Evolutionary conservation across 805 yeast genomes (phyloP), one percentile per base, ranked within the genome.

Genomic region (Saturnispora saitoi): DNA sequence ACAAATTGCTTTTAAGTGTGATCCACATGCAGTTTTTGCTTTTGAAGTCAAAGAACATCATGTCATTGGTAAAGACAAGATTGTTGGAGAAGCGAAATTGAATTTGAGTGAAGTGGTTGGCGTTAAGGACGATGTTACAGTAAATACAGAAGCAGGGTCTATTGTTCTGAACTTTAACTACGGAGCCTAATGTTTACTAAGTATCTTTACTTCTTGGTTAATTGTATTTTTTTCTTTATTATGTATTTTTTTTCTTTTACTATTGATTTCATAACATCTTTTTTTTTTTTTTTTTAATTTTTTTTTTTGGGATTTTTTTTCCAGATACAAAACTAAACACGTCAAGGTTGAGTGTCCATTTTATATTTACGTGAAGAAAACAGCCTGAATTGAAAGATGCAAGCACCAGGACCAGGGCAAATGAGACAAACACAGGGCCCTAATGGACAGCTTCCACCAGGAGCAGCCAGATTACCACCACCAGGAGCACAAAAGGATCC

Each of bases 41-140:
- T 77, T 91, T 58, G 71, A 72, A 37, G 77, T 86, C 26, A 70
- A 78, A 38, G 78, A 81, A 31, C 84, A 78, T 58, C 93, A 86
- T 61, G 75, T 79, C 2, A 74, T 90, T 56, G 89, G 95, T 34
- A 81, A 83, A 59, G 82, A 78, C 55, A 30, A 19, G 26, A 39
- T 46, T 32, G 38, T 46, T 24, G 32, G 44, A 12, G 29, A 39
- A 28, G 40, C 32, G 0, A 22, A 38, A 19, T 10, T 46, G 14
- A 30, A 24, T 17, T 29, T 46, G 15, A 26, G 32, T 19, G 48
- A 46, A 19, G 40, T 40, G n/a, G 40, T 40, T 24, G 48, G 48
- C n/a, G 22, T 31, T 10, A 38, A 40, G 31, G 48, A 46, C 3
- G 44, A 46, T 26, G 19, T 30, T 26, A 29, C 30, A 4, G 7